phyloP scores from a whole-genome alignment of 1,284 basidiomycete species.

The Puccinia coronata region DNA sequence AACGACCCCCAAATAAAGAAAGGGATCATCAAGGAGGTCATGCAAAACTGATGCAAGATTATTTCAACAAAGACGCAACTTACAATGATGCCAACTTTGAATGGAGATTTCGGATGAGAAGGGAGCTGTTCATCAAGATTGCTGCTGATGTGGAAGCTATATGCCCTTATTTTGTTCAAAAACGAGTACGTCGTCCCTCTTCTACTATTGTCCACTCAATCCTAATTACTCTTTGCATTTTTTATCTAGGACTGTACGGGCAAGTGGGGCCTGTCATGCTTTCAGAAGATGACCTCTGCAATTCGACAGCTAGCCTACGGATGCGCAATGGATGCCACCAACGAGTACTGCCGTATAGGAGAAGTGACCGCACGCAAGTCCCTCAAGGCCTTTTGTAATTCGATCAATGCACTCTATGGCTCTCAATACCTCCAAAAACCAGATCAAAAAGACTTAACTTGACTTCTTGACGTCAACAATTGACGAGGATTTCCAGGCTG shows the following conservation, averaged over 20 bases:
- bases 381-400: not conserved
- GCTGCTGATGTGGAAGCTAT: not conserved
- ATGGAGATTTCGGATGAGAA: not conserved
- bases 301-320: not conserved
- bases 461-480: no score
- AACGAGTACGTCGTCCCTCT: not conserved
- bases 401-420: not conserved
- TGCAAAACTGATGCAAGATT: constrained; percentile 5
- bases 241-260: not conserved
- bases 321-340: not conserved
- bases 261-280: not conserved
- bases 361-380: not conserved
- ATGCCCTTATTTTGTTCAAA: not conserved
- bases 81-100: not conserved
- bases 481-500: no score
- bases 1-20: constrained; percentile 4
- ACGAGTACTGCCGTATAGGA: not conserved
- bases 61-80: not conserved
- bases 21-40: not conserved
- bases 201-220: not conserved
- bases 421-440: not conserved
- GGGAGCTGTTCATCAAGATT: not conserved
- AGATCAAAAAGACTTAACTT: not conserved
- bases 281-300: not conserved
- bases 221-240: not conserved